A percentile compares a stretch with the other conserved stretches of the same genome.
These are phyloP conservation scores for Pyricularia sp. DNA, from an alignment of 2,329 filamentous ascomycete species.

Conservation along the genomic window DNA sequence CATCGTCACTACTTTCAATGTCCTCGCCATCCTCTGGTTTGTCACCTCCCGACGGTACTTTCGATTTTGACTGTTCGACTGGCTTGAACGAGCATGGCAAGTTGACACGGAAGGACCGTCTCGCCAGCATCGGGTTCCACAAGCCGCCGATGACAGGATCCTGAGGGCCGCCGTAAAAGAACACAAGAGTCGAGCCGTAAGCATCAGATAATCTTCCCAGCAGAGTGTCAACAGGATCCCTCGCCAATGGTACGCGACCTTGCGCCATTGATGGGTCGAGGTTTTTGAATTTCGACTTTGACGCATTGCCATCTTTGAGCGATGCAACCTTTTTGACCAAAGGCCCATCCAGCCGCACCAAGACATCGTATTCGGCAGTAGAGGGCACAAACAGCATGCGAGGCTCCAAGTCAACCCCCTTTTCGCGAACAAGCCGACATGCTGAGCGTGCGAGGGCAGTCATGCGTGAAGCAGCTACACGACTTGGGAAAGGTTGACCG, in stretches of 20 bases:
- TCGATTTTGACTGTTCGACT: constrained; percentile 10
- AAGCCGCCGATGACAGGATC: constrained; percentile 41
- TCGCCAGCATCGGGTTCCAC: constrained; percentile 42
- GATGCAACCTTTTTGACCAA: constrained; percentile 25
- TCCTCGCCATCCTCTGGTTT: constrained; percentile 8
- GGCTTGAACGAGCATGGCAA: constrained; percentile 55
- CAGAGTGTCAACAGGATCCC: constrained; percentile 49
- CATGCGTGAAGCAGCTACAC: constrained; percentile 74
- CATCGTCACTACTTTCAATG: constrained; percentile 8
- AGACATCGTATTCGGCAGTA: constrained; percentile 69
- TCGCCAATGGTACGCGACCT: constrained; percentile 34
- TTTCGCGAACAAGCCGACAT: constrained; percentile 42
- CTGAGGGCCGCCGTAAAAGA: constrained; percentile 57
- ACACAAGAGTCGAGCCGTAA: constrained; percentile 59
- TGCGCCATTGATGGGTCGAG: constrained; percentile 46
- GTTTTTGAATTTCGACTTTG: constrained; percentile 57
- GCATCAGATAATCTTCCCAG: constrained; percentile 51
- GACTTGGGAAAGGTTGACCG: constrained; percentile 43
- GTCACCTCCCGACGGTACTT: constrained; percentile 4
- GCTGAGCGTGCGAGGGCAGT: constrained; percentile 70
- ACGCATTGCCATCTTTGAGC: constrained; percentile 21
- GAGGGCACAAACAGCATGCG: constrained; percentile 58
- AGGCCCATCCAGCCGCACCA: constrained; percentile 57
- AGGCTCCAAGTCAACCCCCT: constrained; percentile 39
- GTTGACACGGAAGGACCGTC: constrained; percentile 55